Conservation (phyloP, 2,329 filamentous ascomycete genomes). For the Pseudonectria foliicola region DNA sequence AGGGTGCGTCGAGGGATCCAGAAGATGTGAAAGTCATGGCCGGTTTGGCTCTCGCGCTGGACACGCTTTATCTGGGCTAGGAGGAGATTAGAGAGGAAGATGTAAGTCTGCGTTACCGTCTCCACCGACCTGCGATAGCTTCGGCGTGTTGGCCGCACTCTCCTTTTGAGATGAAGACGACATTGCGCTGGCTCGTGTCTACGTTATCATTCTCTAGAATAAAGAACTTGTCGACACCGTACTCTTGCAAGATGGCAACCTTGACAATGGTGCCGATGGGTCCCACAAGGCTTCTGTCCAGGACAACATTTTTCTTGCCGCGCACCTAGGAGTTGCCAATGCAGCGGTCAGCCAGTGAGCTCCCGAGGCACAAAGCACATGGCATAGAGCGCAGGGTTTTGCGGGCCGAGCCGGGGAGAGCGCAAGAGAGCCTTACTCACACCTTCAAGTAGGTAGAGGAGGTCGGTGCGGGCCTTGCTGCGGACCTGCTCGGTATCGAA, state of each 20-base stretch:
- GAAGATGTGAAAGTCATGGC: constrained; percentile 94
- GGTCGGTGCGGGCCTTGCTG: constrained; percentile 77
- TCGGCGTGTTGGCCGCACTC: constrained; percentile 81
- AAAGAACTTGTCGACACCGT: constrained; percentile 97
- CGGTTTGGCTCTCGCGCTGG: constrained; percentile 77
- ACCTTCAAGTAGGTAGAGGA: constrained; percentile 85
- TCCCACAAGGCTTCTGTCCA: constrained; percentile 84
- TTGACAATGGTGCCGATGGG: constrained; percentile 89
- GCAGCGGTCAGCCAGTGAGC: constrained; percentile 8
- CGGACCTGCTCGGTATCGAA: constrained; percentile 72
- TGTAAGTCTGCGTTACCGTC: background rate
- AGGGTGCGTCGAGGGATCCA: constrained; percentile 91
- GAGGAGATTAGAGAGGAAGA: constrained; percentile 26
- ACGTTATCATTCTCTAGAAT: constrained; percentile 93
- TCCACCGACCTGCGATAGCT: constrained; percentile 73
- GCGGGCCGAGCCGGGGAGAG: constrained; percentile 6
- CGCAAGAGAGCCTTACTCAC: constrained; percentile 56
- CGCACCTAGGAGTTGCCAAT: constrained; percentile 59
- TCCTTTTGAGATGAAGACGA: constrained; percentile 86
- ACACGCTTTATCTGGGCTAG: constrained; percentile 85
- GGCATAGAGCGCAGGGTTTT: too few species aligned
- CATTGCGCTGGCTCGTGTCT: constrained; percentile 88
- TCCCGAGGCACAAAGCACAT: constrained; percentile 4
- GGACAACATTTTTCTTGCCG: constrained; percentile 96
- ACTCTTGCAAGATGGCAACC: constrained; percentile 90